These are phyloP conservation scores for Scutellaria baicalensis DNA, from an alignment of 257 asterid genomes.

Conservation along the genomic window DNA sequence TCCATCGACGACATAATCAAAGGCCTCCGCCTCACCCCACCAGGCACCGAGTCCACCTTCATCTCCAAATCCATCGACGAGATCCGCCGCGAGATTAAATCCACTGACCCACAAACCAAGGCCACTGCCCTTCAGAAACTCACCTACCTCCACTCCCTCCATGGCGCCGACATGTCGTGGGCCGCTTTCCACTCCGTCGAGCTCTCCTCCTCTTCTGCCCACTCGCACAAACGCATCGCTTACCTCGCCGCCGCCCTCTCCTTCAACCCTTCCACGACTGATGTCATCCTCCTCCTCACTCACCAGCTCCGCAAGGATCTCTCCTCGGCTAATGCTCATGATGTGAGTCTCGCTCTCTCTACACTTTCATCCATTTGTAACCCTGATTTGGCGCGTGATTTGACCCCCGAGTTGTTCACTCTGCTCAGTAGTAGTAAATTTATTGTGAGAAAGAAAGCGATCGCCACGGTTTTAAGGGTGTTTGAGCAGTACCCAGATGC, in stretches of 20 bases:
- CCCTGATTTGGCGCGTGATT: conserved; percentile 74
- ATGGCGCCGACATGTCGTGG: conserved; percentile 71
- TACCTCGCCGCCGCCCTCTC: conserved; percentile 71
- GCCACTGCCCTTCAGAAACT: conserved; percentile 74
- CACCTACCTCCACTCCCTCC: conserved; percentile 74
- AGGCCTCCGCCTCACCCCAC: conserved; percentile 51
- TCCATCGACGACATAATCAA: conserved; percentile 76
- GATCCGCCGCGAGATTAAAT: conserved; percentile 92
- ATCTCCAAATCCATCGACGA: conserved; percentile 61
- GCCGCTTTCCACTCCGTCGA: conserved; percentile 84
- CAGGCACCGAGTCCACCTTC: conserved; percentile 37
- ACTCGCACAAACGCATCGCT: conserved; percentile 63
- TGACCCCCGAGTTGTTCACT: conserved; percentile 70
- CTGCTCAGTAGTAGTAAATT: conserved; percentile 47
- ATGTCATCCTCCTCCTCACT: conserved; percentile 82
- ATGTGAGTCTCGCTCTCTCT: conserved; percentile 73
- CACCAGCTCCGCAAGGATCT: conserved; percentile 95
- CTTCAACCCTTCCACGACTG: conserved; percentile 68
- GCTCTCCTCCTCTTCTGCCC: conserved; percentile 63
- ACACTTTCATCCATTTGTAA: conserved; percentile 61
- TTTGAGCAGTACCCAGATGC: conserved; percentile 77
- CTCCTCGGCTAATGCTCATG: conserved; percentile 50
- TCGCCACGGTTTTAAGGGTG: conserved; percentile 53
- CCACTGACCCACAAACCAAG: conserved; percentile 66
- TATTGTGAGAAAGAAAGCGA: conserved; percentile 62